Conservation (phyloP, 306 rosid species). For the Elaeagnus macrophylla region DNA sequence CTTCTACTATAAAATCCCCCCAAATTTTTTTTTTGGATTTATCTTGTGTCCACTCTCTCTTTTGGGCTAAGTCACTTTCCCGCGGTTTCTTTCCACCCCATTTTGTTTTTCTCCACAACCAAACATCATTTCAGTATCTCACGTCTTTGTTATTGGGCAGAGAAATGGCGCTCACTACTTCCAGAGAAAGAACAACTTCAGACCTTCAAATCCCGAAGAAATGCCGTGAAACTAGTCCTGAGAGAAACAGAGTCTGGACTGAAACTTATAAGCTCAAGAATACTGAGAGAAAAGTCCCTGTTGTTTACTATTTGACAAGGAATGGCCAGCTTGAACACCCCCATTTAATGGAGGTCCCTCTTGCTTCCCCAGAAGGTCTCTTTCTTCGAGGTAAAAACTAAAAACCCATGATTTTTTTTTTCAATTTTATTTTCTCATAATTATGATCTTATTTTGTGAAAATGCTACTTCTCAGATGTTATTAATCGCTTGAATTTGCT, state of each 20-base stretch:
- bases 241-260: constrained; percentile 69
- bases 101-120: neutral
- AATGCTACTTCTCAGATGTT: constrained; percentile 37
- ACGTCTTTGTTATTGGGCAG: constrained; percentile 7
- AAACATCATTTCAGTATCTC: constrained; percentile 1
- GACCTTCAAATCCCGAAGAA: constrained; percentile 59
- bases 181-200: constrained; percentile 31
- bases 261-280: constrained; percentile 44
- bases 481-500: constrained; percentile 64
- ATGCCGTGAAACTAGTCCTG: constrained; percentile 63
- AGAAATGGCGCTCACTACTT: constrained; percentile 53
- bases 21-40: constrained; percentile 8
- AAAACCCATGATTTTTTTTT: too few relatives aligned
- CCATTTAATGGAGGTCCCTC: constrained; percentile 93
- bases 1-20: neutral
- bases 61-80: constrained; percentile 5
- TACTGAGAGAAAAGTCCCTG: constrained; percentile 47
- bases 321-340: constrained; percentile 95
- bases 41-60: constrained; percentile 8
- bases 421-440: neutral
- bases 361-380: constrained; percentile 81
- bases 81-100: neutral
- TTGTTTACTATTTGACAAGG: constrained; percentile 76
- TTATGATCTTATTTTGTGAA: neutral
- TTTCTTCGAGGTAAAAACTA: constrained; percentile 77